Base-by-base conservation (phyloP, 2,329 filamentous ascomycete genomes). In the Fusarium verticillioides region DNA sequence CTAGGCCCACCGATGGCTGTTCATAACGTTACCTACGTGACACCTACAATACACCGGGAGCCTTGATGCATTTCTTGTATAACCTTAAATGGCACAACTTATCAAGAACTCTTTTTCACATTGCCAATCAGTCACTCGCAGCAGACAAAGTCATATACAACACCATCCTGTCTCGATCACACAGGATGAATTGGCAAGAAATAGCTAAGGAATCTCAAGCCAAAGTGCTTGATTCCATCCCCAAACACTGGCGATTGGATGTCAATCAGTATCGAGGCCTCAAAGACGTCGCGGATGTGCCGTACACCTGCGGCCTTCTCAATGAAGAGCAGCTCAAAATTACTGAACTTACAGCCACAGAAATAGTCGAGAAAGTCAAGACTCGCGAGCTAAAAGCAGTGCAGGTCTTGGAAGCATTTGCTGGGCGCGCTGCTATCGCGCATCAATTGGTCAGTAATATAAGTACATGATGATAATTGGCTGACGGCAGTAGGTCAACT, bases 391-490 rank as follows among this genome's bases (percentile, higher is more conserved):
- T 63, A 2, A 42, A 46, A 9, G 54, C 60, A 2, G 53, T 60
- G 1, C 28, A 59, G 21, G 19, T 63, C 2, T 11, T 63, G 11
- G 43, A 63, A 11, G 43, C 60, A 4, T 60, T 63, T 3, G 43
- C 60, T 19, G 60, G 53, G 5, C 42, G 60, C 2, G 42, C 60
- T 60, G 30, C 53, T 1, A 36, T 63, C 3, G 36, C 60, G 3
- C 60, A 63, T 60, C 60, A 63, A 30, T 11, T 63, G 16, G 60
- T 63, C 1, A 19, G 36, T 42, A 5, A 9, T 32, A 0, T 19
- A 13, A 2, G 3, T 18, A 5, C 4, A 1, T 11, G 1, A 9
- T 11, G 9, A 4, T 15, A 9, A 7, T 10, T 4, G 7, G 0
- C 28, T 63, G 7, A 63, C 23, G 19, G 10, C 4, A 13, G 19